Percentiles rank a stretch among this genome's conserved stretches.
These are phyloP conservation scores for Naganishia onofrii DNA, from an alignment of 768 basidiomycete genomes.

Conservation along the genomic window DNA sequence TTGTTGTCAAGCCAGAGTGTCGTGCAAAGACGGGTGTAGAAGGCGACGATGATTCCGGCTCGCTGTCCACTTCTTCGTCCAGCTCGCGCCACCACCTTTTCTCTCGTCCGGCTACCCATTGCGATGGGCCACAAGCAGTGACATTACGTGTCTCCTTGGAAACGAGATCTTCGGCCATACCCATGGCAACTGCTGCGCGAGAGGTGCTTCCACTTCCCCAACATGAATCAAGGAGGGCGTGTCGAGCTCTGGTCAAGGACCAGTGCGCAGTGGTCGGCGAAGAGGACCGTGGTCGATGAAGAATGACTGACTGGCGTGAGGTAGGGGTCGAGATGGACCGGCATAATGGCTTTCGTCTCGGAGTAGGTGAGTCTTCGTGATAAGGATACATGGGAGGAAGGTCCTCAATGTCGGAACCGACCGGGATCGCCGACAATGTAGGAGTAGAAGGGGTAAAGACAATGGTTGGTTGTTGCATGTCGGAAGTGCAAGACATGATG, in stretches of 20 bases:
- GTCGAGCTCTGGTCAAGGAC: constrained; percentile 2
- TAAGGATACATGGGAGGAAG: background rate
- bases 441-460: constrained; percentile 21
- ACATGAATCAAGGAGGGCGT: background rate
- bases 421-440: background rate
- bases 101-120: background rate
- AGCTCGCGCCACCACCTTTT: background rate
- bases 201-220: background rate
- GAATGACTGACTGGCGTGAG: background rate
- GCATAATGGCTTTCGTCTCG: background rate
- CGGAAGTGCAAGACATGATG: background rate
- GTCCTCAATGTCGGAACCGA: background rate
- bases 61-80: constrained; percentile 5
- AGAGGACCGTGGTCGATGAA: background rate
- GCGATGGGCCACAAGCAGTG: background rate
- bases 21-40: constrained; percentile 16
- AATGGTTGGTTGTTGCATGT: constrained; percentile 6
- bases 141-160: background rate
- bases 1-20: background rate
- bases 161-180: background rate
- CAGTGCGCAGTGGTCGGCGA: background rate
- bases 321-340: background rate
- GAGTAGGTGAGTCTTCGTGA: background rate
- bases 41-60: constrained; percentile 14
- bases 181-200: background rate